phyloP scores from a whole-genome alignment of 2,329 filamentous ascomycete species.

The Fusarium brevicatenulatum region DNA sequence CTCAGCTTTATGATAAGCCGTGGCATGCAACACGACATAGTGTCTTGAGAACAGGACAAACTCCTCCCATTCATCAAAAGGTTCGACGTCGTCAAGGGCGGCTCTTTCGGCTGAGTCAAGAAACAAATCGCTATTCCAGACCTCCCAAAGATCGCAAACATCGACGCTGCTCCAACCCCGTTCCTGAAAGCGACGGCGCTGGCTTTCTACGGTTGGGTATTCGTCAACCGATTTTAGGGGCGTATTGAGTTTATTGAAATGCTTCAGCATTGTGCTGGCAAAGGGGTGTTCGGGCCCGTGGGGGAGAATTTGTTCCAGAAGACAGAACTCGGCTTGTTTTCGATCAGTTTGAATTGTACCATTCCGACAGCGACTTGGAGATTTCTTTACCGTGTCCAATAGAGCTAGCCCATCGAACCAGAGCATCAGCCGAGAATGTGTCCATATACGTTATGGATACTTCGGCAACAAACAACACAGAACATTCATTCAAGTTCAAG shows the following conservation, averaged over 20 bases:
- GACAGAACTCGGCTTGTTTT: conserved; percentile 73
- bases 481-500: conserved; percentile 66
- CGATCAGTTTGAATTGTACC: conserved; percentile 17
- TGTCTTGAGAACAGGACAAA: conserved; percentile 86
- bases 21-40: conserved; percentile 80
- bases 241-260: conserved; percentile 84
- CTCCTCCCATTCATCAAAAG: conserved; percentile 97
- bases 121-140: conserved; percentile 79
- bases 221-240: conserved; percentile 77
- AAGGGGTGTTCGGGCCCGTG: conserved; percentile 83
- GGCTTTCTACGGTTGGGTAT: conserved; percentile 74
- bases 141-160: conserved; percentile 79
- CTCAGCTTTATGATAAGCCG: conserved; percentile 16
- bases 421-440: conserved; percentile 73
- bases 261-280: conserved; percentile 83
- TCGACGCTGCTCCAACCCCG: conserved; percentile 74
- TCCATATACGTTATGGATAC: conserved; percentile 94
- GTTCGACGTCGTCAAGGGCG: conserved; percentile 75
- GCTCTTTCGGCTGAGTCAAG: conserved; percentile 68
- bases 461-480: conserved; percentile 85
- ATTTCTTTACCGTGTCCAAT: conserved; percentile 70
- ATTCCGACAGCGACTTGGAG: background rate
- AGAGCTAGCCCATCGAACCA: conserved; percentile 81
- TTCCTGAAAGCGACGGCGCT: conserved; percentile 72
- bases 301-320: conserved; percentile 88